A percentile compares a stretch with the other conserved stretches of the same genome.
phyloP scores from a whole-genome alignment of 2,329 filamentous ascomycete species.

The Blastomyces silverae region DNA sequence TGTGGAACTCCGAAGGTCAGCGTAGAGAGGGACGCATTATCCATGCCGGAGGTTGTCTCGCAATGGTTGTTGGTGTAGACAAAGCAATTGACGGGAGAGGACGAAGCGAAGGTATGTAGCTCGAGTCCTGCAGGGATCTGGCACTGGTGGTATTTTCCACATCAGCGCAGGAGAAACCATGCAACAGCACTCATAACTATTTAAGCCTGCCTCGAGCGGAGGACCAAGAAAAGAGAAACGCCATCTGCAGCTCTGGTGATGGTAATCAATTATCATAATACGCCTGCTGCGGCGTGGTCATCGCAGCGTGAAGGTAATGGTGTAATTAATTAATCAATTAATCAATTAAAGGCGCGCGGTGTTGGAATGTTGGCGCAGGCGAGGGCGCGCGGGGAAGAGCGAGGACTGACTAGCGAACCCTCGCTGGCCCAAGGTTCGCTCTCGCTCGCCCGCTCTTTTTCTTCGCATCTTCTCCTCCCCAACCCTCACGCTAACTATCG shows the following conservation, averaged over 20 bases:
- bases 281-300: neutral
- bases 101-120: neutral
- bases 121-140: neutral
- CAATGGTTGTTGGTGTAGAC: neutral
- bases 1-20: no score
- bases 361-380: neutral
- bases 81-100: neutral
- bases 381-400: constrained; percentile 14
- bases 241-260: neutral
- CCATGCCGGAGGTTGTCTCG: neutral
- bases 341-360: neutral
- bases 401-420: no score
- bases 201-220: neutral
- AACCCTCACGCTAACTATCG: constrained; percentile 25
- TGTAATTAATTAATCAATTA: neutral
- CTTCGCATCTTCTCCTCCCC: constrained; percentile 25
- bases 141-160: neutral
- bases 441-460: constrained; percentile 26
- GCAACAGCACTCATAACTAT: neutral
- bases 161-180: neutral
- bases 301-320: neutral
- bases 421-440: constrained; percentile 9
- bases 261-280: neutral
- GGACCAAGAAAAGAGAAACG: neutral
- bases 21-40: neutral